These are phyloP conservation scores for Trichaptum fuscoviolaceum DNA, from an alignment of 768 basidiomycete species.

Conservation along the genomic window DNA sequence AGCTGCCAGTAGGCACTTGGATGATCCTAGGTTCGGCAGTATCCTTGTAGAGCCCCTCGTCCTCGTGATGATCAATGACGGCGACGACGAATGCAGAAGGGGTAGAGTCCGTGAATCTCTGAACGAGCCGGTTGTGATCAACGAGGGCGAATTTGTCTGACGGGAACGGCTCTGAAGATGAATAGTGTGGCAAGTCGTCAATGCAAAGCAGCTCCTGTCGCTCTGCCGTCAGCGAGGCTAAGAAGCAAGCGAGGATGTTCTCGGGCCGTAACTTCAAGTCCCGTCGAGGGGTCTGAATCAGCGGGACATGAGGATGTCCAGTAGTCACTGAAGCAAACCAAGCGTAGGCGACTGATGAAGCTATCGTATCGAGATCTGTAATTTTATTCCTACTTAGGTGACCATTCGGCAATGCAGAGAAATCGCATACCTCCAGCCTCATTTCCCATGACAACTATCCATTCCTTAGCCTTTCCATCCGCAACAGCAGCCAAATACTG, in stretches of 20 bases:
- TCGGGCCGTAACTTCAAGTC: conserved; percentile 83
- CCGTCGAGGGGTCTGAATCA: conserved; percentile 60
- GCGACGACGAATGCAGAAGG: conserved; percentile 54
- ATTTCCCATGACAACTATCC: conserved; percentile 92
- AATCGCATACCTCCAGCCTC: conserved; percentile 82
- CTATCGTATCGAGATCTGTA: conserved; percentile 85
- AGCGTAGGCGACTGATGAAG: conserved; percentile 80
- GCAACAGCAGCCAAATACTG: conserved; percentile 55
- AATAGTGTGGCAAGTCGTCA: conserved; percentile 47
- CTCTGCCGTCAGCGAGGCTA: conserved; percentile 48
- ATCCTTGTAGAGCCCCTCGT: conserved; percentile 64
- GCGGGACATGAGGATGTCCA: conserved; percentile 57
- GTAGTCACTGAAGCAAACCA: conserved; percentile 61
- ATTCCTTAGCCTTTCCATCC: conserved; percentile 45
- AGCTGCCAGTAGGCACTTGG: conserved; percentile 64
- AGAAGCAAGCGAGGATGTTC: conserved; percentile 70
- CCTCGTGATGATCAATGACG: conserved; percentile 88
- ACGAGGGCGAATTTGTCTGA: conserved; percentile 74
- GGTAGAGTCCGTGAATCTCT: conserved; percentile 35
- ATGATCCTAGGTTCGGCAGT: conserved; percentile 64
- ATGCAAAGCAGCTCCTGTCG: conserved; percentile 55
- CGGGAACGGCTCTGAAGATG: conserved; percentile 36
- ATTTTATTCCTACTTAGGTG: neutral
- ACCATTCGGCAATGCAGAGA: neutral
- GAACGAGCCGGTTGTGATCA: conserved; percentile 78